Evolutionary conservation across 768 basidiomycete genomes (phyloP), one percentile per base, ranked within the genome.

Genomic region (Glaciozyma martinii): DNA sequence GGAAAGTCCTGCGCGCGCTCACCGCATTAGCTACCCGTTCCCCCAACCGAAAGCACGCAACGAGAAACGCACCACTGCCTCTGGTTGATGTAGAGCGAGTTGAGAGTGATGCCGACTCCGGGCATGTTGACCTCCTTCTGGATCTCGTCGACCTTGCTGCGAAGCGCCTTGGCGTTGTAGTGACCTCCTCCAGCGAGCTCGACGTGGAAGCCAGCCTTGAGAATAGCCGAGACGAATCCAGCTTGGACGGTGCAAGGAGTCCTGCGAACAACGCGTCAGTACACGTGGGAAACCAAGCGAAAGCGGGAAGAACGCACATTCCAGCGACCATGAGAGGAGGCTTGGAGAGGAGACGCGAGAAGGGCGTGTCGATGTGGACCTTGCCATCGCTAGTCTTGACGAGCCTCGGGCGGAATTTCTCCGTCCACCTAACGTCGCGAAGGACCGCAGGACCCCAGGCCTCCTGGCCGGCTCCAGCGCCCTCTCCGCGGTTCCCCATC

Each of bases 261-360:
- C 62, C 61, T 59, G 52, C 10, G 8, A 4, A 16, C 3, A 27
- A 29, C 37, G 12, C 23, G 19, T 23, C 37, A n/a, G 44, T 8
- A 19, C 25, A 37, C 44, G 44, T 19, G 46, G 10, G 7, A 12
- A 18, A 4, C 5, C 9, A 25, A 56, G 25, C 12, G 5, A 3
- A 16, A 13, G 18, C 12, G n/a, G 25, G 40, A 50, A 25, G 2
- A 18, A 56, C 61, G 49, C 27, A 59, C 95, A 99, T 98, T 65
- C 95, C 95, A 56, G 93, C 94, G 46, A 99, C 92, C 95, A 98
- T 98, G 78, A 99, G 87, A 42, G 95, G 95, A 5, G 95, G 86
- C 79, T 98, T 99, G 72, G 91, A 90, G 50, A 99, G 78, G 52
- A 99, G 83, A 65, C 95, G 89, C 57, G 94, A 94, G 82, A 97